Evolutionary conservation across 2,329 filamentous ascomycete genomes (phyloP).

Genomic region (Botrytis pseudocinerea): DNA sequence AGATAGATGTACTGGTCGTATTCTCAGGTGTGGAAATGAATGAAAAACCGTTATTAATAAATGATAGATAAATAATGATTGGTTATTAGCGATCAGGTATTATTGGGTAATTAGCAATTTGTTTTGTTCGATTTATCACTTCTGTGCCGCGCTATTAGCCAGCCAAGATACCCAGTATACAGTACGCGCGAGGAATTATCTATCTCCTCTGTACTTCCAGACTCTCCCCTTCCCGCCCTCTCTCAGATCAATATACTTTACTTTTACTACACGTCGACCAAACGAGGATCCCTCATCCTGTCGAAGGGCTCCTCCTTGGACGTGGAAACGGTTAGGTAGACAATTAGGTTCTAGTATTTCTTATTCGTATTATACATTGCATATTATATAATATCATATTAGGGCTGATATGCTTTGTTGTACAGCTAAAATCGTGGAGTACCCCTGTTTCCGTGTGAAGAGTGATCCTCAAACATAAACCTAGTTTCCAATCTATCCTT

Average conservation of each 20-base stretch:
- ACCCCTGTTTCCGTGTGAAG: conserved; percentile 29
- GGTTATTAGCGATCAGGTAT: not conserved
- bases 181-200: not conserved
- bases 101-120: not conserved
- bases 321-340: not conserved
- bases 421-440: conserved; percentile 34
- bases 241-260: conserved; percentile 1
- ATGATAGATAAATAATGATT: not conserved
- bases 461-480: conserved; percentile 40
- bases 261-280: not conserved
- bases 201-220: not conserved
- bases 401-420: conserved; percentile 39
- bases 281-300: not conserved
- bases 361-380: not conserved
- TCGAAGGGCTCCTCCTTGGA: not conserved
- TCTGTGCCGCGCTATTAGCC: not conserved
- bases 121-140: not conserved
- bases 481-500: conserved; percentile 23
- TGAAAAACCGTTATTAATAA: not conserved
- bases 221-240: not conserved
- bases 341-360: conserved; percentile 14
- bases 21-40: conserved; percentile 2
- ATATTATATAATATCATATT: conserved; percentile 28
- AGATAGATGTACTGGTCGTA: not conserved
- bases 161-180: not conserved